Conservation (phyloP, 2,329 filamentous ascomycete genomes). For the Aspergillus sp. region DNA sequence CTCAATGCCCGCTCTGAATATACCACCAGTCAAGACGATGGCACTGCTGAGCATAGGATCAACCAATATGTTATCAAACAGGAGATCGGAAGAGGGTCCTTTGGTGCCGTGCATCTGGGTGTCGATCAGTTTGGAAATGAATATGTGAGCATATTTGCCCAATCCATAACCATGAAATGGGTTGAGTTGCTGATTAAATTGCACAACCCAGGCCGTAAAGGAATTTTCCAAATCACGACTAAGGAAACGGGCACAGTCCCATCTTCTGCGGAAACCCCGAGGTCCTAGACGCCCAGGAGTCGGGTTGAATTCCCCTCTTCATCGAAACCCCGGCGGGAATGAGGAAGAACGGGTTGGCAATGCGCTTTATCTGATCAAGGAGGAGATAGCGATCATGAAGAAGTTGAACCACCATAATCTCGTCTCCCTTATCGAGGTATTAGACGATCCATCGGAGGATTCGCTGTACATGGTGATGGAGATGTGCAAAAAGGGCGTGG, state of each 20-base stretch:
- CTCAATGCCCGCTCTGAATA: constrained; percentile 86
- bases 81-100: constrained; percentile 95
- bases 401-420: constrained; percentile 92
- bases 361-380: constrained; percentile 80
- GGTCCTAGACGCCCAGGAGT: constrained; percentile 49
- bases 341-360: constrained; percentile 56
- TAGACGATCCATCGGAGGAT: constrained; percentile 93
- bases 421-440: constrained; percentile 87
- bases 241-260: constrained; percentile 83
- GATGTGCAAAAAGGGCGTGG: constrained; percentile 96
- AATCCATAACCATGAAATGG: background rate
- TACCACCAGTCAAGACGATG: constrained; percentile 77
- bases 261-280: constrained; percentile 67
- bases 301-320: constrained; percentile 60
- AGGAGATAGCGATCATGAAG: constrained; percentile 99
- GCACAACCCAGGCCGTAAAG: constrained; percentile 70
- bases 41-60: constrained; percentile 74
- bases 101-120: constrained; percentile 86
- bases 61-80: constrained; percentile 94
- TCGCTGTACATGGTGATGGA: constrained; percentile 98
- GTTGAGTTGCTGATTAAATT: background rate
- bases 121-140: constrained; percentile 86
- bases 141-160: constrained; percentile 62
- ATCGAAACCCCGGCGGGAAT: constrained; percentile 53
- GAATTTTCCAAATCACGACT: constrained; percentile 93